A percentile compares a stretch with the other conserved stretches of the same genome.
These are phyloP conservation scores for Spathaspora sp. DNA, from an alignment of 805 yeast genomes.

Conservation along the genomic window DNA sequence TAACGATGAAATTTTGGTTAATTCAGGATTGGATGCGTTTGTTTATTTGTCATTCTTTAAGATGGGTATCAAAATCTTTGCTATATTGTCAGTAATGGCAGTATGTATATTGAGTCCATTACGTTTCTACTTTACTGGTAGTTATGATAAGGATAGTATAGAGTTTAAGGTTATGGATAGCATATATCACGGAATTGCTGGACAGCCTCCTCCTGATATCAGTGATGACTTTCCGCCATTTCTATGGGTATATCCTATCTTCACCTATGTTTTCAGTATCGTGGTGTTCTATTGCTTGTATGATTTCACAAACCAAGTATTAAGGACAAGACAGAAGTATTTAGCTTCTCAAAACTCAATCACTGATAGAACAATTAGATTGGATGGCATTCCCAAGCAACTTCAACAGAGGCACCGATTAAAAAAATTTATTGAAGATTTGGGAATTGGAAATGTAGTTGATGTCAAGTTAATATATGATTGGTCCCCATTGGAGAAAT, in stretches of 20 bases:
- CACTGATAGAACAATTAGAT: slow-evolving; percentile 55
- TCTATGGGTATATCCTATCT: slow-evolving; percentile 51
- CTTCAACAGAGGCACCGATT: slow-evolving; percentile 35
- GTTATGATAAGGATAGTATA: slow-evolving; percentile 39
- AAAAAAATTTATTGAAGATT: slow-evolving; percentile 47
- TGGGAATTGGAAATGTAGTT: slow-evolving; percentile 54
- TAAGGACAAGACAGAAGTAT: slow-evolving; percentile 52
- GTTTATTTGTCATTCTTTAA: slow-evolving; percentile 39
- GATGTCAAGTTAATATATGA: slow-evolving; percentile 47
- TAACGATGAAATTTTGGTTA: slow-evolving; percentile 76
- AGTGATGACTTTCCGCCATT: slow-evolving; percentile 38
- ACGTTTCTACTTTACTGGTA: slow-evolving; percentile 38
- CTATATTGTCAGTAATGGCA: slow-evolving; percentile 61
- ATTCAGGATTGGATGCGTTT: slow-evolving; percentile 91
- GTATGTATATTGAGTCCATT: slow-evolving; percentile 34
- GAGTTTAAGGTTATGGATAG: neutral
- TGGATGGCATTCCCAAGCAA: slow-evolving; percentile 51
- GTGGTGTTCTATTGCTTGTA: slow-evolving; percentile 44
- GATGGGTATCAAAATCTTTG: slow-evolving; percentile 72
- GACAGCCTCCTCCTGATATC: slow-evolving; percentile 19
- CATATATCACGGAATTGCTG: neutral
- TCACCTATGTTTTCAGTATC: slow-evolving; percentile 52
- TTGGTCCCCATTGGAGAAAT: slow-evolving; percentile 37
- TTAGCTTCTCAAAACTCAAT: slow-evolving; percentile 57
- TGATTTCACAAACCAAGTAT: slow-evolving; percentile 45